Evolutionary conservation across 306 rosid genomes (phyloP).

Genomic region (Purshia tridentata): DNA sequence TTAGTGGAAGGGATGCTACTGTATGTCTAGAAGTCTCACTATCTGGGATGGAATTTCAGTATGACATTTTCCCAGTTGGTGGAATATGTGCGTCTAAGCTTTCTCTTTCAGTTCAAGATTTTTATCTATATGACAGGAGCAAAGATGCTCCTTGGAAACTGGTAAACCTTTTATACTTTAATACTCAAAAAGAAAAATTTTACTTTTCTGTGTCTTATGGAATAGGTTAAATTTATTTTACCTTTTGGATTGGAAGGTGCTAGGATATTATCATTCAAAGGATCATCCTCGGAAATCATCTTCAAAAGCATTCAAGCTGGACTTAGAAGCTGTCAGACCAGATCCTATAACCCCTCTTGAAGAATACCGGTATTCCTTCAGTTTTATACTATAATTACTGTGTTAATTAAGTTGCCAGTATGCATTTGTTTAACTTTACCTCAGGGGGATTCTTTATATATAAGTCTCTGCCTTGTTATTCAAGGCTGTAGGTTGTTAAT

Average conservation of each 20-base stretch:
- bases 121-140: slow-evolving; percentile 72
- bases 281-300: slow-evolving; percentile 80
- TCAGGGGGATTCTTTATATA: background rate
- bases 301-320: slow-evolving; percentile 86
- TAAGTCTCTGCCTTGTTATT: background rate
- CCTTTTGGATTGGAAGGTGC: slow-evolving; percentile 58
- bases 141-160: slow-evolving; percentile 87
- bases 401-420: background rate
- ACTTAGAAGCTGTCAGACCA: slow-evolving; percentile 93
- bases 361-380: slow-evolving; percentile 68
- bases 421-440: background rate
- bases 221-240: slow-evolving; percentile 22
- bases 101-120: slow-evolving; percentile 74
- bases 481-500: background rate
- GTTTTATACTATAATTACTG: background rate
- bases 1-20: slow-evolving; percentile 53
- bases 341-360: slow-evolving; percentile 94
- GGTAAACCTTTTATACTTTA: slow-evolving; percentile 47
- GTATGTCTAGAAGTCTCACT: slow-evolving; percentile 61
- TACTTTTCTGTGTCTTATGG: slow-evolving; percentile 23
- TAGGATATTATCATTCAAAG: slow-evolving; percentile 80
- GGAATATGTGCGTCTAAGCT: slow-evolving; percentile 69
- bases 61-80: slow-evolving; percentile 73
- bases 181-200: background rate
- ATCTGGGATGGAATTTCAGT: slow-evolving; percentile 70